Evolutionary conservation across 192 early-diverging fungal genomes (phyloP).

Genomic region (Coemansia sp.): DNA sequence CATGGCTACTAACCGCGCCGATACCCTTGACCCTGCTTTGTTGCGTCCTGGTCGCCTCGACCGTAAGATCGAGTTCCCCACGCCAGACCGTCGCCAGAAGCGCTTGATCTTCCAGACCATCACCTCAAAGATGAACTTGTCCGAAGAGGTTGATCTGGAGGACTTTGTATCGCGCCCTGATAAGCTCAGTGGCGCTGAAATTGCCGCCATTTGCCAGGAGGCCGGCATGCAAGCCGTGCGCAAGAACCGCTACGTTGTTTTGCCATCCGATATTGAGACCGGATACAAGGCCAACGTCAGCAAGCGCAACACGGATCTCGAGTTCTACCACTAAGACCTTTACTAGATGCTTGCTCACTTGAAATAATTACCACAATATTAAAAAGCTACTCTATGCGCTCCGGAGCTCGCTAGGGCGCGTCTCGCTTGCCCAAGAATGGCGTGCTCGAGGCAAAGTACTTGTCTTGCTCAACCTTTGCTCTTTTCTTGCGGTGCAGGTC

Average conservation of each 20-base stretch:
- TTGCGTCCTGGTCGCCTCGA: slow-evolving; percentile 97
- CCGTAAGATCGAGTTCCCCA: slow-evolving; percentile 98
- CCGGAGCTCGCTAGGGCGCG: not conserved
- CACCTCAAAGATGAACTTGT: slow-evolving; percentile 90
- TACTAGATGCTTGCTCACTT: not conserved
- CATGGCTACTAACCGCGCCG: slow-evolving; percentile 98
- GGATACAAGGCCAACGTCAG: slow-evolving; percentile 95
- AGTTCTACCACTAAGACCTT: slow-evolving; percentile 81
- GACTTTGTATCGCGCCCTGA: slow-evolving; percentile 99
- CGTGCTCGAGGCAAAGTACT: slow-evolving; percentile 72
- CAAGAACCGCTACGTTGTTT: slow-evolving; percentile 95
- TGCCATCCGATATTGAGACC: slow-evolving; percentile 94
- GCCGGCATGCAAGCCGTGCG: slow-evolving; percentile 95
- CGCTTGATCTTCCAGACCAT: slow-evolving; percentile 96
- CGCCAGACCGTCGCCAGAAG: slow-evolving; percentile 94
- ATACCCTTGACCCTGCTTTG: slow-evolving; percentile 92
- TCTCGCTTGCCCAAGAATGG: slow-evolving; percentile 57
- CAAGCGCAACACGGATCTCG: slow-evolving; percentile 92
- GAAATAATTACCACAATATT: not conserved
- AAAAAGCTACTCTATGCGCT: not conserved
- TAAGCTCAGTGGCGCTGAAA: slow-evolving; percentile 96
- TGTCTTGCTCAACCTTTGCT: slow-evolving; percentile 64
- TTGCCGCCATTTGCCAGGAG: slow-evolving; percentile 99
- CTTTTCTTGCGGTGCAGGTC: slow-evolving; percentile 50
- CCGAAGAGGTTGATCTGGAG: slow-evolving; percentile 95